A percentile compares a stretch with the other conserved stretches of the same genome.
phyloP scores from a whole-genome alignment of 441 rosid species.

The Corymbia citriodora region DNA sequence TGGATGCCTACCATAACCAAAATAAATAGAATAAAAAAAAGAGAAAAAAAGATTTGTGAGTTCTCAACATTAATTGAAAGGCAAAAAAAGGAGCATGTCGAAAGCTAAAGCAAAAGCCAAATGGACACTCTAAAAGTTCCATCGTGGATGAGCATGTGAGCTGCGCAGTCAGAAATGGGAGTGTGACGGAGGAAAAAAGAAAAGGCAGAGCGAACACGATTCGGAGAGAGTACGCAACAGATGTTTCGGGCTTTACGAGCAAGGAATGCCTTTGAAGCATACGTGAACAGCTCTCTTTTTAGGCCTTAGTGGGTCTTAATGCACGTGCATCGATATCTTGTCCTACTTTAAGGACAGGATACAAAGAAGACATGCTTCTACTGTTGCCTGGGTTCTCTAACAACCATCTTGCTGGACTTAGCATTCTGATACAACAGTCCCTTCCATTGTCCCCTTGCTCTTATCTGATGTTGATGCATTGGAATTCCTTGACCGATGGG shows the following conservation, averaged over 20 bases:
- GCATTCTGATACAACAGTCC: neutral
- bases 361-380: neutral
- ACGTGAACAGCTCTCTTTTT: neutral
- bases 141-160: neutral
- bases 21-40: no score
- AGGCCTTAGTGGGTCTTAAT: neutral
- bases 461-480: neutral
- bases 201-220: neutral
- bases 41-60: neutral
- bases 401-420: neutral
- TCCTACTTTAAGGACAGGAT: neutral
- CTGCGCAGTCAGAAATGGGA: neutral
- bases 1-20: neutral
- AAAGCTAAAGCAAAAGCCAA: neutral
- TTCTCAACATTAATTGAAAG: neutral
- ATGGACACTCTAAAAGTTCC: neutral
- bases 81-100: neutral
- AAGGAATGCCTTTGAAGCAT: neutral
- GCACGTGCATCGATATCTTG: neutral
- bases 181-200: neutral
- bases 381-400: neutral
- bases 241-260: neutral
- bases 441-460: neutral
- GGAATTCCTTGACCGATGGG: neutral
- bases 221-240: neutral